phyloP scores from a whole-genome alignment of 2,329 filamentous ascomycete genomes.

The Aspergillus sp. region DNA sequence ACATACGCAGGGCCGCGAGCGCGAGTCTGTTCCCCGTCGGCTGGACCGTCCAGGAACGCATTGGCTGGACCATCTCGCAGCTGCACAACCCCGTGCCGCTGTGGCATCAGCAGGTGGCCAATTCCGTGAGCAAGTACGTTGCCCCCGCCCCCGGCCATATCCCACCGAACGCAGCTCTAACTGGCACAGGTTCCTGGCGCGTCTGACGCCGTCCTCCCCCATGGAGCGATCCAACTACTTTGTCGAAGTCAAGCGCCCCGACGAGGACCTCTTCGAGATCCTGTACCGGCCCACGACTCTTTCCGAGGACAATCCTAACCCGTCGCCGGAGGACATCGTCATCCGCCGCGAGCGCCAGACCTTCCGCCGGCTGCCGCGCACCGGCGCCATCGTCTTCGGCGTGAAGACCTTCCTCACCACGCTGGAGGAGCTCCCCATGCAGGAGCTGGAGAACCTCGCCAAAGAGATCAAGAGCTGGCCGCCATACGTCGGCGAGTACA shows the following conservation, averaged over 20 bases:
- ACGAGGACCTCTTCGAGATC: slow-evolving; percentile 37
- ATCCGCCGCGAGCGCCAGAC: slow-evolving; percentile 51
- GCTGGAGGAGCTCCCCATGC: slow-evolving; percentile 38
- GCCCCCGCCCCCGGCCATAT: not conserved
- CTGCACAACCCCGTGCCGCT: slow-evolving; percentile 48
- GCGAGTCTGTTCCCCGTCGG: slow-evolving; percentile 54
- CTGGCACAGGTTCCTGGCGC: slow-evolving; percentile 42
- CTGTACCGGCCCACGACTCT: slow-evolving; percentile 45
- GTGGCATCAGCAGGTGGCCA: slow-evolving; percentile 49
- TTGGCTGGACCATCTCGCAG: slow-evolving; percentile 48
- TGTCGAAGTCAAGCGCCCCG: slow-evolving; percentile 44
- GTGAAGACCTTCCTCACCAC: slow-evolving; percentile 48
- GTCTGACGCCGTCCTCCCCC: slow-evolving; percentile 41
- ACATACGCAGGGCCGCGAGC: slow-evolving; percentile 42
- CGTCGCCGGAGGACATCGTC: slow-evolving; percentile 40
- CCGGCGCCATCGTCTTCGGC: slow-evolving; percentile 48
- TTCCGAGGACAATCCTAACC: slow-evolving; percentile 37
- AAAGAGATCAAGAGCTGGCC: slow-evolving; percentile 48
- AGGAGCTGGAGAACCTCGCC: slow-evolving; percentile 41
- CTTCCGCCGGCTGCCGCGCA: slow-evolving; percentile 46
- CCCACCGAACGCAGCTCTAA: not conserved
- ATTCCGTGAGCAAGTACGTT: slow-evolving; percentile 43
- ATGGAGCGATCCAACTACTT: slow-evolving; percentile 53
- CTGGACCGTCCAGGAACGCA: slow-evolving; percentile 49
- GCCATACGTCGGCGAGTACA: slow-evolving; percentile 44